These are phyloP conservation scores for Erodium chrysanthum DNA, from an alignment of 441 rosid species.

Conservation along the genomic window DNA sequence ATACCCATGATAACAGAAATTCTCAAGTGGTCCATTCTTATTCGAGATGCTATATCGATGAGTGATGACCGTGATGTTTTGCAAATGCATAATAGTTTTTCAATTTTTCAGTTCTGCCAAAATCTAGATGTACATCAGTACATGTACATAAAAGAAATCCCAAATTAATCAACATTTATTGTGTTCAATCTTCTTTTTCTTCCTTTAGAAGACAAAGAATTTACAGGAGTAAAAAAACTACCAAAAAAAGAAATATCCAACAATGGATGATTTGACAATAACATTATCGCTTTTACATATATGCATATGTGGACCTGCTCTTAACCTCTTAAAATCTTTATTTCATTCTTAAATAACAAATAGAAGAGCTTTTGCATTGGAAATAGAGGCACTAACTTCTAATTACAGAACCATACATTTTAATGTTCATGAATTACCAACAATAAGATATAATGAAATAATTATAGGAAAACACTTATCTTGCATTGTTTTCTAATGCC, in stretches of 20 bases:
- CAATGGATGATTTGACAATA: not conserved
- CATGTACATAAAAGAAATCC: not conserved
- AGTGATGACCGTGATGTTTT: not conserved
- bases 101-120: not conserved
- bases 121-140: not conserved
- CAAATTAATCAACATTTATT: not conserved
- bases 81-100: not conserved
- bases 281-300: no score
- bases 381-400: not conserved
- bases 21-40: no score
- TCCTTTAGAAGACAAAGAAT: no score
- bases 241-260: not conserved
- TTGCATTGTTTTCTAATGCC: not conserved
- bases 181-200: no score
- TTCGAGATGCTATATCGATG: no score
- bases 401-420: not conserved
- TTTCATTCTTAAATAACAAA: not conserved
- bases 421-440: not conserved
- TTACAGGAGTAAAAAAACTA: not conserved
- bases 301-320: not conserved
- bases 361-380: not conserved
- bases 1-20: no score
- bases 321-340: not conserved
- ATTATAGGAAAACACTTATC: not conserved
- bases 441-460: not conserved